phyloP scores from a whole-genome alignment of 768 basidiomycete genomes.

The Boletus sp. region DNA sequence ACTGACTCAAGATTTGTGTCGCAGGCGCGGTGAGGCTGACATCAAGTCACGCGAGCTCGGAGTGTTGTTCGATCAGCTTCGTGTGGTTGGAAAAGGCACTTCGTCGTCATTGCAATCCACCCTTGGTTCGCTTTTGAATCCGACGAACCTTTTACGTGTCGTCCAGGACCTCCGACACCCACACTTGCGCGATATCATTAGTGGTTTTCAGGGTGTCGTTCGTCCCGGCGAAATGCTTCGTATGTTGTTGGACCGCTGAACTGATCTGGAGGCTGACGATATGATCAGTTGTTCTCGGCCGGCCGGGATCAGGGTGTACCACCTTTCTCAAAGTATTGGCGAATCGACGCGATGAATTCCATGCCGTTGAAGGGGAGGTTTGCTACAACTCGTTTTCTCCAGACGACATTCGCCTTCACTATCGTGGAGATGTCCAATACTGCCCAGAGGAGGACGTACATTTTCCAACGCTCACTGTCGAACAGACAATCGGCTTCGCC shows the following conservation, averaged over 20 bases:
- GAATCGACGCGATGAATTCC: slow-evolving; percentile 68
- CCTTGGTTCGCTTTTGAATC: slow-evolving; percentile 61
- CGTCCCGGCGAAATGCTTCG: slow-evolving; percentile 68
- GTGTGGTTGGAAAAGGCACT: slow-evolving; percentile 57
- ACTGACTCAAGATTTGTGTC: neutral
- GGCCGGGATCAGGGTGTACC: slow-evolving; percentile 82
- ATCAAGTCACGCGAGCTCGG: slow-evolving; percentile 56
- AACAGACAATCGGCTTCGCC: slow-evolving; percentile 70
- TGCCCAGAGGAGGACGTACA: slow-evolving; percentile 85
- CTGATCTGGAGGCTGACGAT: neutral
- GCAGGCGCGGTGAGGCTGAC: slow-evolving; percentile 46
- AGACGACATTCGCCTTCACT: slow-evolving; percentile 56
- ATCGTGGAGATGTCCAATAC: slow-evolving; percentile 78
- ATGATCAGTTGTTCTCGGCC: slow-evolving; percentile 70
- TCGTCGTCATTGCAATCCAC: slow-evolving; percentile 55
- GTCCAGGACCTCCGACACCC: slow-evolving; percentile 55
- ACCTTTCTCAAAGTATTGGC: slow-evolving; percentile 81
- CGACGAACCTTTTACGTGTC: slow-evolving; percentile 38
- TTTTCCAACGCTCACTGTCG: slow-evolving; percentile 79
- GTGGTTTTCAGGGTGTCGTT: slow-evolving; percentile 53
- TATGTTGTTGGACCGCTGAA: slow-evolving; percentile 33
- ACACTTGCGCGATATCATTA: slow-evolving; percentile 52
- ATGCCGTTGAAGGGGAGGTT: slow-evolving; percentile 65
- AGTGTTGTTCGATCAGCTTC: slow-evolving; percentile 55
- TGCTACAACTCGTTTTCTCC: slow-evolving; percentile 74